Evolutionary conservation across 306 rosid species (phyloP).

Genomic region (Rosa rugosa): DNA sequence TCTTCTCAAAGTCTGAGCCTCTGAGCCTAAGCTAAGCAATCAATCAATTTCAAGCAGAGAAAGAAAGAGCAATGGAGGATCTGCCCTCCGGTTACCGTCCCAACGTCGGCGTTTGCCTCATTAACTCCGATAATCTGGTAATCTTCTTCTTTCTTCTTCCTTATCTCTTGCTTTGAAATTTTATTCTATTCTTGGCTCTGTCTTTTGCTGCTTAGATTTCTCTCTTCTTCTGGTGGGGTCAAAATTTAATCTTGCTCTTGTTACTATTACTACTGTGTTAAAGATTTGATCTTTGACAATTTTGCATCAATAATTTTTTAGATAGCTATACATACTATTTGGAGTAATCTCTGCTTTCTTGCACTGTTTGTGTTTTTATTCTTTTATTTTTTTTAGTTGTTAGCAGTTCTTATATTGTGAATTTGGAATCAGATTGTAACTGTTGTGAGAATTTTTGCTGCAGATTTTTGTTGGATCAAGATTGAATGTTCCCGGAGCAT

Average conservation of each 20-base stretch:
- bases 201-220: neutral
- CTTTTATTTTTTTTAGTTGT: neutral
- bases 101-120: conserved; percentile 96
- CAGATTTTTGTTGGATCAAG: conserved; percentile 93
- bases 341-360: neutral
- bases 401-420: neutral
- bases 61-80: conserved; percentile 55
- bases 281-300: neutral
- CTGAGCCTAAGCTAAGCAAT: no score
- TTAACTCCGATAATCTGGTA: conserved; percentile 79
- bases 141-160: neutral
- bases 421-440: conserved; percentile 13
- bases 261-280: neutral
- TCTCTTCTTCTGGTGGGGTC: neutral
- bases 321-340: neutral
- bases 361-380: neutral
- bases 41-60: neutral
- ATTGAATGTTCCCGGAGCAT: conserved; percentile 98
- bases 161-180: neutral
- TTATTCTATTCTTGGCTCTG: neutral
- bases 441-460: conserved; percentile 22
- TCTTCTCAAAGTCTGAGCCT: conserved; percentile 3
- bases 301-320: neutral
- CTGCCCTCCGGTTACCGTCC: conserved; percentile 96
- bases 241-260: neutral